A percentile compares a stretch with the other conserved stretches of the same genome.
Conservation (phyloP, 768 basidiomycete genomes). For the Neoboletus magnificus region DNA sequence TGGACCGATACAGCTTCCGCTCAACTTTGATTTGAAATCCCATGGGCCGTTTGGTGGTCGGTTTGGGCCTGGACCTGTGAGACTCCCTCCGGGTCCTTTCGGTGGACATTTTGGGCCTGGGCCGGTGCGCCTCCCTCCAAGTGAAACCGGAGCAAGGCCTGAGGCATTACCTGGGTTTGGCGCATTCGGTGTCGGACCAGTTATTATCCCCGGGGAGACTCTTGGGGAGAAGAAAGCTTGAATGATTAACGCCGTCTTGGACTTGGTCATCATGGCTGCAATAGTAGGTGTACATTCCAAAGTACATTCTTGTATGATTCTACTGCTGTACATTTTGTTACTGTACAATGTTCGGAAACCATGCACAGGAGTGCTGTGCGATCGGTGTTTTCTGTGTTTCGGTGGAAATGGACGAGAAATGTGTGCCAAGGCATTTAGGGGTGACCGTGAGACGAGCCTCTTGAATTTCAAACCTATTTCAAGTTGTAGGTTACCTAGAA, state of each 20-base stretch:
- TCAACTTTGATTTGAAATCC: background rate
- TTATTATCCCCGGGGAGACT: slow-evolving; percentile 27
- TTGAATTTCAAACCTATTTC: slow-evolving; percentile 13
- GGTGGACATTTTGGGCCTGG: slow-evolving; percentile 17
- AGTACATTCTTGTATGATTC: background rate
- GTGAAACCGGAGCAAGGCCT: slow-evolving; percentile 19
- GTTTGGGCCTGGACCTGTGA: slow-evolving; percentile 25
- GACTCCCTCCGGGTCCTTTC: slow-evolving; percentile 5
- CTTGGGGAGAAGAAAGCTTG: slow-evolving; percentile 16
- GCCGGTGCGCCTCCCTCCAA: slow-evolving; percentile 16
- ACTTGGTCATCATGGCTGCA: background rate
- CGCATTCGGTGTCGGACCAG: slow-evolving; percentile 27
- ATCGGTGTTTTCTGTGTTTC: background rate
- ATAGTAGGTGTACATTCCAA: background rate
- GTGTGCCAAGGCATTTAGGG: background rate
- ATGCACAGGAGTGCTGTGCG: background rate
- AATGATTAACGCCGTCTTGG: background rate
- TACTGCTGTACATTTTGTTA: slow-evolving; percentile 2
- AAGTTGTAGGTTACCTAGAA: background rate
- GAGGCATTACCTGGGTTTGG: slow-evolving; percentile 28
- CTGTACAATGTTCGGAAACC: background rate
- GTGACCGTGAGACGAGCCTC: background rate
- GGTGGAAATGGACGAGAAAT: background rate
- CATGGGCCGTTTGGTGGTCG: slow-evolving; percentile 17
- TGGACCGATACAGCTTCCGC: slow-evolving; percentile 7